Base-by-base conservation (phyloP, 129 eudicot species). In the Lonicera japonica region DNA sequence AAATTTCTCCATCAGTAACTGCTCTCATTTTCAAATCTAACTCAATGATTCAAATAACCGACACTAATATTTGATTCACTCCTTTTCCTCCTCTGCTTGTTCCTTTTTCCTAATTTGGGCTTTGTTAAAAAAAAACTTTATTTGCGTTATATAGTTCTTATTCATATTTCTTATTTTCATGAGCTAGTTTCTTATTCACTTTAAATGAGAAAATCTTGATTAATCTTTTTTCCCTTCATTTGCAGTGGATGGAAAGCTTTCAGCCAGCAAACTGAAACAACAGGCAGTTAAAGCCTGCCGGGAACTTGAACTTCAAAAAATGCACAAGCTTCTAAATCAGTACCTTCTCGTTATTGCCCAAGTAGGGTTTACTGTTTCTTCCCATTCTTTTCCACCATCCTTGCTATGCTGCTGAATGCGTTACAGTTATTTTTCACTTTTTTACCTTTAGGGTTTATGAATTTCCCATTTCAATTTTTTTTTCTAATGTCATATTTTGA, bases 321-420 rank as follows among this genome's bases (percentile, higher is more conserved):
- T 77, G 84, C 78, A 82, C 56, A 82, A 75, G 25, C 80, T 82
- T 65, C 56, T 82, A 11, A 75, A 83, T 70, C 80, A 84, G 74
- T 90, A 90, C 69, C 72, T 70, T 66, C 55, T 46, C 69, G 61
- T 65, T 65, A 74, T 82, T 58, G 54, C 78, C 69, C 77, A 90
- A 61, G 65, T 69, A 15, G 85, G 80, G 94, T 94, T n/a, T 90
- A 81, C 24, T 29, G 15, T 73, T 57, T 73, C 43, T 39, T 54
- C 55, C 48, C 16, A 24, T 63, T 56, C 18, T 61, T n/a, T 55
- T 50, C 38, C 70, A 61, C 17, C 17, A 25, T 25, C 58, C 17
- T 18, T 29, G 1, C 34, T 56, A 5, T 25, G 20, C 22, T 18
- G 45, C n/a, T 64, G 52, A 39, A 53, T 62, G 52, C 39, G 5